A percentile compares a stretch with the other conserved stretches of the same genome.
phyloP scores from a whole-genome alignment of 176 grass and related monocot genomes.

The Oryza longistaminata region DNA sequence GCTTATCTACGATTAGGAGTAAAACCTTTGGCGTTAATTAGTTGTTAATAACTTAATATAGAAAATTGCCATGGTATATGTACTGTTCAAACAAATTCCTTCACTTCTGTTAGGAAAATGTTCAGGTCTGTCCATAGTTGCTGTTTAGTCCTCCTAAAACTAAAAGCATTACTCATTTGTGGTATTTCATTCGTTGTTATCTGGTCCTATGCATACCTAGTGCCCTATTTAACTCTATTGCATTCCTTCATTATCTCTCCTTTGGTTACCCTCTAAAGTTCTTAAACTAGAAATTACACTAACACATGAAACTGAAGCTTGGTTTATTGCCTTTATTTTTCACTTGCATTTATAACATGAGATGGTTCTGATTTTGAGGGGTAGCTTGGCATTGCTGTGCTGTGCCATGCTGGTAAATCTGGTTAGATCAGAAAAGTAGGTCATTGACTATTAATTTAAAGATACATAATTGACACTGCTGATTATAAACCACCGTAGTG shows the following conservation, averaged over 20 bases:
- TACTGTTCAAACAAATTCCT: background rate
- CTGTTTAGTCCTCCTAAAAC: slow-evolving; percentile 26
- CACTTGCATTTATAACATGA: background rate
- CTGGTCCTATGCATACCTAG: background rate
- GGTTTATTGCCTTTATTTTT: background rate
- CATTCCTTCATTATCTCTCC: slow-evolving; percentile 1
- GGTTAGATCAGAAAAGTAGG: slow-evolving; percentile 6
- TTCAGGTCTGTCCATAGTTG: background rate
- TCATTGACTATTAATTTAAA: background rate
- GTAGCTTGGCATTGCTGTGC: background rate
- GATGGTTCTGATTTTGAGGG: background rate
- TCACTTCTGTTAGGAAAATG: slow-evolving; percentile 11
- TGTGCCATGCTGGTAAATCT: background rate
- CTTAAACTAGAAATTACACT: background rate
- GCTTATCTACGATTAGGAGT: background rate
- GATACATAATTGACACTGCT: background rate
- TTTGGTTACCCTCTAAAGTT: background rate
- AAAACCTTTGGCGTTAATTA: background rate
- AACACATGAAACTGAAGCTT: background rate
- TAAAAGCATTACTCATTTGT: slow-evolving; percentile 7
- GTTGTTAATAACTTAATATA: slow-evolving; percentile 16
- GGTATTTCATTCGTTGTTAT: background rate
- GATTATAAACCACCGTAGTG: background rate
- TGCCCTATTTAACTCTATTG: slow-evolving; percentile 27
- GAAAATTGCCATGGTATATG: slow-evolving; percentile 16